These are phyloP conservation scores for Hypoxylon sp. DNA, from an alignment of 2,329 filamentous ascomycete species.

Conservation along the genomic window DNA sequence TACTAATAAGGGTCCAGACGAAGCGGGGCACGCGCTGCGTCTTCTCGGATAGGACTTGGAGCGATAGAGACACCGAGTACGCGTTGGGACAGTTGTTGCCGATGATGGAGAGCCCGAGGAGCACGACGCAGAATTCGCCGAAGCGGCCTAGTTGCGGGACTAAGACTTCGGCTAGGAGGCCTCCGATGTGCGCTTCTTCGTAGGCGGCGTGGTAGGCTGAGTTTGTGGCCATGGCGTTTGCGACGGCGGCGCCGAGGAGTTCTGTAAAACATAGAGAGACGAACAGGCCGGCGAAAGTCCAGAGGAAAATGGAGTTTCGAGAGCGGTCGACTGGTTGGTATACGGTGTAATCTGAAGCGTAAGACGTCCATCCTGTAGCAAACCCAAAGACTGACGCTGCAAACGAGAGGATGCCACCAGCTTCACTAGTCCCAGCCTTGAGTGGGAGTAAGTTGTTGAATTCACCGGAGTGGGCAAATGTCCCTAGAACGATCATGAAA, in stretches of 20 bases:
- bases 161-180: conserved; percentile 76
- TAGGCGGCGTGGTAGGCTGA: conserved; percentile 70
- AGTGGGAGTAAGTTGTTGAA: conserved; percentile 73
- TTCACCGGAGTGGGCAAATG: conserved; percentile 76
- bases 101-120: conserved; percentile 76
- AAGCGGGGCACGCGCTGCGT: conserved; percentile 74
- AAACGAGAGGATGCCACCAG: conserved; percentile 75
- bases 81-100: conserved; percentile 81
- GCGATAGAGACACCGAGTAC: conserved; percentile 77
- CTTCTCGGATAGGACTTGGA: conserved; percentile 75
- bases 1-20: conserved; percentile 75
- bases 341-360: conserved; percentile 84
- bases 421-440: conserved; percentile 69
- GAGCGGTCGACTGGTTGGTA: conserved; percentile 78
- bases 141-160: conserved; percentile 75
- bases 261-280: conserved; percentile 81
- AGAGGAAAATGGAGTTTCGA: conserved; percentile 75
- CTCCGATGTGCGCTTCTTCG: conserved; percentile 71
- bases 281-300: conserved; percentile 78
- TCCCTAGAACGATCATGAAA: conserved; percentile 79
- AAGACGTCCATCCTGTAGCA: conserved; percentile 80
- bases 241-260: conserved; percentile 79
- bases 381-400: conserved; percentile 77
- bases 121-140: conserved; percentile 79
- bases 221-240: conserved; percentile 73